Conservation (phyloP, 2,329 filamentous ascomycete species). For the Bretziella fagacearum region DNA sequence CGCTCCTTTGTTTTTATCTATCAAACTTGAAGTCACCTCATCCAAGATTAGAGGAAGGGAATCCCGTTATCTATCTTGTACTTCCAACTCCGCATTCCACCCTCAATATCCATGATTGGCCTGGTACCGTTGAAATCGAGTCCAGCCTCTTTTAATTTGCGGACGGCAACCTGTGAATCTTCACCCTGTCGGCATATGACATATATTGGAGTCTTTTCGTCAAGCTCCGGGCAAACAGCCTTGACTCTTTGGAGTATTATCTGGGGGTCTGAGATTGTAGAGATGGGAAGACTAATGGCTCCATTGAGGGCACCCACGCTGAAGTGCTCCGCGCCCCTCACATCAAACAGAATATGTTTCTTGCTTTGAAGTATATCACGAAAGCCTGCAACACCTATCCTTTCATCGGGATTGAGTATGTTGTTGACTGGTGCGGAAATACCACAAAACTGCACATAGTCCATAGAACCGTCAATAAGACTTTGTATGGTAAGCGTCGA, state of each 20-base stretch:
- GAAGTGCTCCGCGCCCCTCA: slow-evolving; percentile 71
- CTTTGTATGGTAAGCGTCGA: slow-evolving; percentile 44
- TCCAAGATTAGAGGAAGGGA: slow-evolving; percentile 31
- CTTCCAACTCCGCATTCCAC: slow-evolving; percentile 59
- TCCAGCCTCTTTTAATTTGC: slow-evolving; percentile 45
- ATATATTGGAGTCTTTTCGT: slow-evolving; percentile 40
- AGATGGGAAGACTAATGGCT: slow-evolving; percentile 51
- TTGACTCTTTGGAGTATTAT: slow-evolving; percentile 15
- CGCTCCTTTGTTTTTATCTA: no score
- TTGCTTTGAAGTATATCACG: no score
- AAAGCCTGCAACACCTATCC: slow-evolving; percentile 49
- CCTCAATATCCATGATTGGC: slow-evolving; percentile 52
- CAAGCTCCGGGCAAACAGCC: slow-evolving; percentile 26
- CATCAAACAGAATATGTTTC: slow-evolving; percentile 60
- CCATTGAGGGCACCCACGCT: slow-evolving; percentile 60
- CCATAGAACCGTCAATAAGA: slow-evolving; percentile 48
- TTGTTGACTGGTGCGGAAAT: slow-evolving; percentile 32
- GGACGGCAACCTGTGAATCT: slow-evolving; percentile 56
- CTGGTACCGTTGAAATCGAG: slow-evolving; percentile 34
- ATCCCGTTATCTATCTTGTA: slow-evolving; percentile 42
- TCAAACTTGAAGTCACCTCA: no score
- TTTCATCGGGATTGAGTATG: slow-evolving; percentile 44
- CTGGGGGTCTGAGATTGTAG: slow-evolving; percentile 34
- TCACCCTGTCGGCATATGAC: slow-evolving; percentile 61
- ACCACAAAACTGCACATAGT: slow-evolving; percentile 81